Evolutionary conservation across 306 rosid genomes (phyloP).

Genomic region (Prinsepia uniflora): DNA sequence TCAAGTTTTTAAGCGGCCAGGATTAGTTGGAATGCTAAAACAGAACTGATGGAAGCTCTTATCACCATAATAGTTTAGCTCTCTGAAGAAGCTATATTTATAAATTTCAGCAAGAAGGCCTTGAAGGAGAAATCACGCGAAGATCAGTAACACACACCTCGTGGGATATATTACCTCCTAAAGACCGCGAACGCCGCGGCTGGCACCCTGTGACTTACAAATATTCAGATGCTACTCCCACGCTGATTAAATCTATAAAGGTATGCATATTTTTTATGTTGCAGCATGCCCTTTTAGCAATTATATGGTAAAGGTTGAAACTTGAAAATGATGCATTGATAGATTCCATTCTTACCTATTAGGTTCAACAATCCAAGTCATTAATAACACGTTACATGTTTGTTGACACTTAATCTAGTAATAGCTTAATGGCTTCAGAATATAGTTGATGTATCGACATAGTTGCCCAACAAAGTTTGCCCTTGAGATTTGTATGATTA

Average conservation of each 20-base stretch:
- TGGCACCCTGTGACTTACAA: constrained; percentile 99
- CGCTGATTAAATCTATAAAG: constrained; percentile 75
- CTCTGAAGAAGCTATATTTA: constrained; percentile 20
- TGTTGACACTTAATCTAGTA: neutral
- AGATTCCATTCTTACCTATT: neutral
- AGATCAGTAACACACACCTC: constrained; percentile 79
- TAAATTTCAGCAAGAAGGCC: constrained; percentile 66
- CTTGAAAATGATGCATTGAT: neutral
- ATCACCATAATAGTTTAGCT: neutral
- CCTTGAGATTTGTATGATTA: neutral
- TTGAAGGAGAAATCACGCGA: constrained; percentile 76
- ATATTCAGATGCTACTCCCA: constrained; percentile 83
- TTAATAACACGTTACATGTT: neutral
- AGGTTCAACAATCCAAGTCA: neutral
- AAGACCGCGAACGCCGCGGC: constrained; percentile 71
- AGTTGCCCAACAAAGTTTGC: neutral
- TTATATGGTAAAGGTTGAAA: neutral
- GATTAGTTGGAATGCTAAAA: neutral
- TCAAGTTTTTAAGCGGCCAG: no score
- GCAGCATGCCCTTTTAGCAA: constrained; percentile 1
- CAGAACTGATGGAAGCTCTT: neutral
- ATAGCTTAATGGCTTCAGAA: constrained; percentile 1
- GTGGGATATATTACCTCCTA: constrained; percentile 83
- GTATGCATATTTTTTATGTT: constrained; percentile 28
- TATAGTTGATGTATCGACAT: neutral